Evolutionary conservation across 345 rosid genomes (phyloP).

Genomic region (Syzygium grande): DNA sequence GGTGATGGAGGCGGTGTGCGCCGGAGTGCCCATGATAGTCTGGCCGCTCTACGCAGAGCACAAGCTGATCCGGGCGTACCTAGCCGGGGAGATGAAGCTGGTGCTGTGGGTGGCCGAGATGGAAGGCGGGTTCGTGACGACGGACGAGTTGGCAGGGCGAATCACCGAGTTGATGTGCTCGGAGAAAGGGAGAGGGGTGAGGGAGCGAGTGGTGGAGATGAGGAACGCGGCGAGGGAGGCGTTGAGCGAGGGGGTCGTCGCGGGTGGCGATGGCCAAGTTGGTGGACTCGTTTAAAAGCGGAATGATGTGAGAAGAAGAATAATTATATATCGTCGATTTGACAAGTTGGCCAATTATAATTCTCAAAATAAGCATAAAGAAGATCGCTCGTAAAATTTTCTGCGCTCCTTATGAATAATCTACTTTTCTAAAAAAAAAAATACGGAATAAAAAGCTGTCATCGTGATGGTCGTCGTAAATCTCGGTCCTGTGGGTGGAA

Average conservation of each 20-base stretch:
- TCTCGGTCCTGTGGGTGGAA: no score
- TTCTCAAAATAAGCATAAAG: no score
- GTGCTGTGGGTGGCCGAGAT: not conserved
- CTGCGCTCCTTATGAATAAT: no score
- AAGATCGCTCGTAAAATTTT: no score
- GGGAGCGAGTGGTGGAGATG: not conserved
- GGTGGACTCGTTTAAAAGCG: not conserved
- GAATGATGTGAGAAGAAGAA: not conserved
- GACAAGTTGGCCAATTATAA: no score
- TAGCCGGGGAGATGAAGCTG: conserved; percentile 1
- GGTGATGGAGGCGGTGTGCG: conserved; percentile 20
- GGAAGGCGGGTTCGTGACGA: not conserved
- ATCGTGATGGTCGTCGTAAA: no score
- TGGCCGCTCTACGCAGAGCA: conserved; percentile 19
- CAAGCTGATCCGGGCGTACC: conserved; percentile 1
- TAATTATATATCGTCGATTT: no score
- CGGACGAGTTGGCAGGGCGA: conserved; percentile 3
- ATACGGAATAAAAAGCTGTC: no score
- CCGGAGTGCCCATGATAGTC: conserved; percentile 9
- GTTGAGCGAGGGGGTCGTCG: conserved; percentile 2
- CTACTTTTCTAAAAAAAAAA: no score
- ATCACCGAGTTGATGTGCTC: conserved; percentile 6
- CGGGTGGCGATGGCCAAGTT: not conserved
- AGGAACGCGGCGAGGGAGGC: not conserved
- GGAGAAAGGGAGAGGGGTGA: not conserved